These are phyloP conservation scores for Gnetum montanum DNA, from an alignment of 75 land plant genomes.

Conservation along the genomic window DNA sequence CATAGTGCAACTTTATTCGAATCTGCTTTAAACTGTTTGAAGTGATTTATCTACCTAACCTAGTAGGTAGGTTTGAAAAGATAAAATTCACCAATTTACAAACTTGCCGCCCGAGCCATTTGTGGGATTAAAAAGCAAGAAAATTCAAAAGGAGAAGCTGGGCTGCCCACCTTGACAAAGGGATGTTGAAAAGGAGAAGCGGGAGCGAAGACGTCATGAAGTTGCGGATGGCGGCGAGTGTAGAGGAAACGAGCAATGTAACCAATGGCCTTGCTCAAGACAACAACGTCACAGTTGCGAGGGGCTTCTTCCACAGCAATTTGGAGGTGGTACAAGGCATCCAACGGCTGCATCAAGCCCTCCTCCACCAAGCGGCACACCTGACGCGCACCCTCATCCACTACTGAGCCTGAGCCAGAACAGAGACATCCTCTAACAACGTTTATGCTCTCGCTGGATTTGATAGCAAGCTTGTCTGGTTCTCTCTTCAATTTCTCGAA, in stretches of 20 bases:
- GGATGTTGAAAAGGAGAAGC: constrained; percentile 37
- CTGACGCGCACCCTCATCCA: constrained; percentile 57
- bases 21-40: no score
- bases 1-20: no score
- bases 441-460: constrained; percentile 26
- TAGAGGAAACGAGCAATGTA: constrained; percentile 36
- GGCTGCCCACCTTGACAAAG: constrained; percentile 49
- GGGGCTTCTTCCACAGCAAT: constrained; percentile 50
- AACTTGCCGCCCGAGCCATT: no score
- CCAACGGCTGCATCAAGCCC: constrained; percentile 13
- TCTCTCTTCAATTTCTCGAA: constrained; percentile 41
- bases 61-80: no score
- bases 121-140: no score
- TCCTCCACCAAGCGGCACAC: constrained; percentile 36
- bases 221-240: not conserved
- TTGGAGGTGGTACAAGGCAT: constrained; percentile 48
- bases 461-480: constrained; percentile 20
- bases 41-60: no score
- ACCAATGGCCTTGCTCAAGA: constrained; percentile 55
- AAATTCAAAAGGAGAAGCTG: no score
- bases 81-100: no score
- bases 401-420: constrained; percentile 27
- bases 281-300: constrained; percentile 9
- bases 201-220: not conserved
- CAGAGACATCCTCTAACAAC: constrained; percentile 41